phyloP scores from a whole-genome alignment of 805 yeast species.

The Nakazawaea ambrosiae region DNA sequence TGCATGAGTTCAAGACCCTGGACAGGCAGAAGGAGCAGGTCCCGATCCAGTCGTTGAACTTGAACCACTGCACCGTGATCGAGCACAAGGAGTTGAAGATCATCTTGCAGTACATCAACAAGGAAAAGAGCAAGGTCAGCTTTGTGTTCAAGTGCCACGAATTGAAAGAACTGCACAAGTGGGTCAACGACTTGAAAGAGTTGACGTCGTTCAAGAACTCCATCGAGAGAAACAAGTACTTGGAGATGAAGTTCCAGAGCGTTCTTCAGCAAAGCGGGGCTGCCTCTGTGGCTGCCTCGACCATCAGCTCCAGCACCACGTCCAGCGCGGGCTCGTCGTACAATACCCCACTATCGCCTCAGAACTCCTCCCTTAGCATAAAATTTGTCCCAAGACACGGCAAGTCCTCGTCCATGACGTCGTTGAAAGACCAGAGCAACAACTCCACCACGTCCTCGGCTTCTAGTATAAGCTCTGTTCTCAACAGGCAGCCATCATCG shows the following conservation, averaged over 20 bases:
- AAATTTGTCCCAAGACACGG: not conserved
- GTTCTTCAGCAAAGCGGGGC: not conserved
- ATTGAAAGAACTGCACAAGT: constrained; percentile 35
- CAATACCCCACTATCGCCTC: not conserved
- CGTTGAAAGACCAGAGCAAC: not conserved
- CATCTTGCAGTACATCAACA: constrained; percentile 27
- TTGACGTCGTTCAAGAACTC: constrained; percentile 40
- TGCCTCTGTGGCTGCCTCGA: not conserved
- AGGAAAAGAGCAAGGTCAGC: constrained; percentile 18
- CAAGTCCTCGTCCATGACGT: constrained; percentile 4
- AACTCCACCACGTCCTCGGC: not conserved
- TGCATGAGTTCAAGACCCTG: constrained; percentile 58
- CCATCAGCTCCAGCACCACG: not conserved
- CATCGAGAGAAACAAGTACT: constrained; percentile 41
- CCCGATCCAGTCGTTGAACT: constrained; percentile 33
- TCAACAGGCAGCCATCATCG: constrained; percentile 2
- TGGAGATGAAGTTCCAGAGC: constrained; percentile 19
- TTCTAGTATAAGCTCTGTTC: not conserved
- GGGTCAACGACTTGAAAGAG: constrained; percentile 51
- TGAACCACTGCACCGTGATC: constrained; percentile 26
- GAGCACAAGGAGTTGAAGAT: constrained; percentile 30
- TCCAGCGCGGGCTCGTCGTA: not conserved
- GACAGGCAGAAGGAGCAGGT: constrained; percentile 48
- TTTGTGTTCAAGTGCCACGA: constrained; percentile 37
- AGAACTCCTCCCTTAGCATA: not conserved